Base-by-base conservation (phyloP, 352 stramenopile genomes). In the Blastocystis sp. region DNA sequence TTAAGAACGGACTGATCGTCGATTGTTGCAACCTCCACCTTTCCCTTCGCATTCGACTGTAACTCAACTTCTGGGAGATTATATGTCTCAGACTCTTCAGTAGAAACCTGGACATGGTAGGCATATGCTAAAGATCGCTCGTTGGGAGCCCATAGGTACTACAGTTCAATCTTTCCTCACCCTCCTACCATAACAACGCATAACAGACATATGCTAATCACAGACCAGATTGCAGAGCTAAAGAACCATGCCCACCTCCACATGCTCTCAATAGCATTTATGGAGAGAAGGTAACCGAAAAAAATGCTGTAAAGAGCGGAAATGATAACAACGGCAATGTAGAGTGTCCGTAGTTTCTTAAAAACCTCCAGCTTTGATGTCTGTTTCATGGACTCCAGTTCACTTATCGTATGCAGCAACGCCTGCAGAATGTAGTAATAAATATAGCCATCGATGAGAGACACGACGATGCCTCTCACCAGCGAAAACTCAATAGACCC, bases 41-140 rank as follows among this genome's bases (percentile, higher is more conserved):
- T 63, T 7, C 68, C 68, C 5, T 45, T 41, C 20, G 39, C 37
- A 26, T 11, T 56, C 9, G 68, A 55, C 68, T 79, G 68, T 45
- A 79, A 16, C 37, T 79, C 68, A 9, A 79, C 68, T 37, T 87
- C 75, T 1, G 55, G 75, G 26, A 87, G 62, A 18, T 24, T 18
- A 69, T 87, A 87, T 26, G 73, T 34, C n/a, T 88, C 76, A 39
- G 56, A 24, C 47, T 87, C 75, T 6, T 87, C 75, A 18, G 75
- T 87, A 69, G 75, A 30, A 30, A 87, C 63, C 41, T 88, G 76
- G 24, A 75, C 26, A 24, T 88, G 76, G 47, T 24, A 88, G 13
- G 76, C 76, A 39, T 88, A 88, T 5, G 50, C 47, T 8, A 76
- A 9, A 26, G 59, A 76, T 5, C 16, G 11, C 18, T 88, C 76